Percentiles rank a stretch among this genome's conserved stretches.
phyloP scores from a whole-genome alignment of 768 basidiomycete species.

The Daedalea quercina region DNA sequence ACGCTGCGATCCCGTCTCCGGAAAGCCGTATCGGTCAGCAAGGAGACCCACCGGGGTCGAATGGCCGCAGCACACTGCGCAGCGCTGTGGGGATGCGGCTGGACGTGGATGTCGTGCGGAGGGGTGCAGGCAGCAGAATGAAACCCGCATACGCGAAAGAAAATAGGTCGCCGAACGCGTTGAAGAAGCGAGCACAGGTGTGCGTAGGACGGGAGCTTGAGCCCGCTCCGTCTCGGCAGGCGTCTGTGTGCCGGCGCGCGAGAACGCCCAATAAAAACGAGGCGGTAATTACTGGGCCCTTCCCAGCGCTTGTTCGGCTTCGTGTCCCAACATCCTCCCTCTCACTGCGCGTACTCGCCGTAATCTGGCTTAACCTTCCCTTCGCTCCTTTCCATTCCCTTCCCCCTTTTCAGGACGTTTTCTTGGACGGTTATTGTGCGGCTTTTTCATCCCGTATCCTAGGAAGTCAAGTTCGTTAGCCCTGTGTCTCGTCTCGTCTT shows the following conservation, averaged over 20 bases:
- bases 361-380: conserved; percentile 15
- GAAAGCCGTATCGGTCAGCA: background rate
- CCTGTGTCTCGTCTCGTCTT: conserved; percentile 2
- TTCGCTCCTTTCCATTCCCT: conserved; percentile 17
- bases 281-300: conserved; percentile 1
- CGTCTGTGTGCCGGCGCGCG: conserved; percentile 13
- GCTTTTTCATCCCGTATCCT: background rate
- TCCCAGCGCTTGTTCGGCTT: conserved; percentile 9
- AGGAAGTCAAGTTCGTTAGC: background rate
- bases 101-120: background rate
- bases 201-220: background rate
- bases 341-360: conserved; percentile 4
- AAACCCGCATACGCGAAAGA: no score
- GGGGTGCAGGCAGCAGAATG: no score
- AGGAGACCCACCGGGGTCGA: background rate
- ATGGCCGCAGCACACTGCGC: background rate
- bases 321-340: conserved; percentile 14
- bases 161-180: background rate
- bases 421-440: background rate
- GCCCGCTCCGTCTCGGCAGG: conserved; percentile 3
- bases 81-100: background rate
- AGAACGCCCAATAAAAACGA: conserved; percentile 19
- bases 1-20: background rate
- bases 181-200: background rate
- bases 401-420: conserved; percentile 1